Base-by-base conservation (phyloP, 2,329 filamentous ascomycete species). In the Colletotrichum scovillei region DNA sequence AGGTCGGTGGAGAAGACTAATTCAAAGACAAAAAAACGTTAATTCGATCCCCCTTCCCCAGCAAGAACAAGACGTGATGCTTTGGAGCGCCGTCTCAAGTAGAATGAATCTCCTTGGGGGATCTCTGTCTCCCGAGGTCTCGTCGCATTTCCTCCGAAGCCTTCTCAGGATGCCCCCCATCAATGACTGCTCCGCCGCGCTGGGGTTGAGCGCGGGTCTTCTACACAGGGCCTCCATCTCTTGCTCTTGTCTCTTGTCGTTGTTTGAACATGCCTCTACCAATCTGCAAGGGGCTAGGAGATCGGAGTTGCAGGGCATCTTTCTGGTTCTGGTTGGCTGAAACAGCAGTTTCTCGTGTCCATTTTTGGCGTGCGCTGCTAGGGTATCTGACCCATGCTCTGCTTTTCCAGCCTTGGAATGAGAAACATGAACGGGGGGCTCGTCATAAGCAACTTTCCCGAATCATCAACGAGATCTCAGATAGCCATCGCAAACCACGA, bases 321-420 rank as follows among this genome's bases (percentile, higher is more conserved):
- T 64, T 46, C 71, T 63, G 57, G 49, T 56, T 63, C 57, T 75
- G 70, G 73, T 75, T 75, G 70, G 73, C 73, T 75, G 70, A 75
- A 75, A 74, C 70, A 69, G 58, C 72, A 62, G 55, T 69, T 72
- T 72, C 74, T 75, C 74, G 74, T 75, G 74, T 75, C 72, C 74
- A 74, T 73, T 74, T 75, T 75, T 75, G 74, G 72, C 56, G 58
- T 59, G 19, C 46, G n/a, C 56, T 26, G 49, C 66, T 32, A 55
- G 72, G 73, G 64, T 60, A 62, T 53, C 58, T 60, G 60, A 58
- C 63, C 66, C 72, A 63, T 75, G 67, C 62, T 55, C 53, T 63
- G 58, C 57, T 63, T 52, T 57, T 35, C 49, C 68, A 72, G 63
- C 68, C 68, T 38, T 67, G 38, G 53, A 42, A 56, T n/a, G 56